Base-by-base conservation (phyloP, 2,329 filamentous ascomycete species). In the Proliferodiscus dingleyae region DNA sequence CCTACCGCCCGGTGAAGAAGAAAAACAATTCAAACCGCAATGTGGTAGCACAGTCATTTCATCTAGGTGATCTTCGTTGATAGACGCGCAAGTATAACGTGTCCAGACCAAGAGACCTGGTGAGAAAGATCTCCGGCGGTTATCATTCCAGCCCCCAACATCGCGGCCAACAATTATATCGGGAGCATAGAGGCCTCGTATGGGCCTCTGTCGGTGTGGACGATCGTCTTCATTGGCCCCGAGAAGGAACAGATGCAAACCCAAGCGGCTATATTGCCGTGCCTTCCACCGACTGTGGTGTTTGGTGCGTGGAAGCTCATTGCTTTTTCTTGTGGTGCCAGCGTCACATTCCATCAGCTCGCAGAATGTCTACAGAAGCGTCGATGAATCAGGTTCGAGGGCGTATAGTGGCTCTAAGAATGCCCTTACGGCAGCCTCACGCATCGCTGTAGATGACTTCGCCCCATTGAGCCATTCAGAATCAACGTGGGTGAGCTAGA, bases 351-450 rank as follows among this genome's bases (percentile, higher is more conserved):
- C 24, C 24, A n/a, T n/a, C 30, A 28, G 7, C 26, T 7, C 26
- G 7, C 26, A 13, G 13, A 13, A 28, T 7, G 7, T 7, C 30
- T 18, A n/a, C 32, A 34, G 32, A 16, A 18, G 15, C 32, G 32
- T 34, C 9, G 32, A 45, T 22, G 15, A 32, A 45, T 28, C 16
- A 16, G 23, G 23, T 23, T 21, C 34, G 22, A 22, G 19, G 16
- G 13, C 15, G 23, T 23, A 32, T 28, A 37, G 19, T 41, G 30
- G 16, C 29, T 36, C 13, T 22, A 26, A 26, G 19, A 45, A 32
- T 38, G 38, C 38, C 43, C 32, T 38, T 32, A 19, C 10, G 38
- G 47, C 43, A 45, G 47, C 47, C 47, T 46, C 39, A 49, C 47
- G n/a, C 26, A 16, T 40, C 41, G 10, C 13, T 23, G 15, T 13